phyloP scores from a whole-genome alignment of 495 filamentous ascomycete genomes.

The Penicillium dipodomyicola region DNA sequence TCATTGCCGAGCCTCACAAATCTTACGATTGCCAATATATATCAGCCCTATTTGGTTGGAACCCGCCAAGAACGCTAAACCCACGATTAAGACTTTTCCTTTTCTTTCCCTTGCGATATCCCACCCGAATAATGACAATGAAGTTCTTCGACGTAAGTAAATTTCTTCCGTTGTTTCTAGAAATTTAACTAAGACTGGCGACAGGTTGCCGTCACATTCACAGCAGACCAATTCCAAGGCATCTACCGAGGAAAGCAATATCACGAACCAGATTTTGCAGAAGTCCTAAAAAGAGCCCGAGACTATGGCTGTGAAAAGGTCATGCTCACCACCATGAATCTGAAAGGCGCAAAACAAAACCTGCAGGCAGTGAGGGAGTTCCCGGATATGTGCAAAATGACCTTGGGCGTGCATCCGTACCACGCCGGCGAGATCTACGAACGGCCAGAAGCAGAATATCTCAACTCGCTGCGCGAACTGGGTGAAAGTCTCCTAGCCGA shows the following conservation, averaged over 20 bases:
- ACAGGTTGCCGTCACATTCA: slow-evolving; percentile 35
- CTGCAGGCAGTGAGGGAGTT: slow-evolving; percentile 19
- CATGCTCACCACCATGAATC: slow-evolving; percentile 31
- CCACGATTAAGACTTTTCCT: neutral
- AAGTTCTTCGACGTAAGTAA: slow-evolving; percentile 12
- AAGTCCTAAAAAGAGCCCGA: slow-evolving; percentile 26
- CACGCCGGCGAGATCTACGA: slow-evolving; percentile 29
- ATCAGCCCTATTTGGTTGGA: neutral
- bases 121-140: slow-evolving; percentile 4
- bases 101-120: neutral
- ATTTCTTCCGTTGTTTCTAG: neutral
- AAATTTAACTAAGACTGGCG: neutral
- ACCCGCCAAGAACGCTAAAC: slow-evolving; percentile 3
- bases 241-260: slow-evolving; percentile 35
- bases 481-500: slow-evolving; percentile 17
- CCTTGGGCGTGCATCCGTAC: slow-evolving; percentile 33
- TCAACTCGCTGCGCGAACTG: slow-evolving; percentile 10
- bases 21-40: neutral
- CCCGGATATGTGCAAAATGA: slow-evolving; percentile 30
- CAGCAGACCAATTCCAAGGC: slow-evolving; percentile 34
- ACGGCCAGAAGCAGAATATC: slow-evolving; percentile 9
- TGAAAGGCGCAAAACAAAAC: slow-evolving; percentile 22
- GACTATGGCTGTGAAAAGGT: slow-evolving; percentile 25
- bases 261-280: slow-evolving; percentile 27
- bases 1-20: neutral